These are phyloP conservation scores for Chenopodium berlandieri DNA, from an alignment of 148 eudicot species.

Conservation along the genomic window DNA sequence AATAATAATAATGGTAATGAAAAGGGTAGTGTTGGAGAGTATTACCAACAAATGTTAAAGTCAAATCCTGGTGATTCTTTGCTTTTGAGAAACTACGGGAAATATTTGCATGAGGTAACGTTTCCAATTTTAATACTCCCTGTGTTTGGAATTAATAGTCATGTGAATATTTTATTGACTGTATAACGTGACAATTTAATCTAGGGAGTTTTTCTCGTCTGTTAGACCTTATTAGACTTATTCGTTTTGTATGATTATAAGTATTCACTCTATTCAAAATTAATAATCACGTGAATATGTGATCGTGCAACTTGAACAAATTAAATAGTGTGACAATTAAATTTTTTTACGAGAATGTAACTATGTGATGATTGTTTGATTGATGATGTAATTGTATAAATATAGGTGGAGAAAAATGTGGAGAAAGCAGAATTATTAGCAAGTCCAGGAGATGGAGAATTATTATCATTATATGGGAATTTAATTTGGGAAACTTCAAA, in stretches of 20 bases:
- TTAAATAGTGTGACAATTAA: too few relatives aligned
- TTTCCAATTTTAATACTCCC: too few relatives aligned
- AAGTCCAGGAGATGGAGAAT: constrained; percentile 68
- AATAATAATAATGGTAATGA: constrained; percentile 21
- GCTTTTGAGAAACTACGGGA: constrained; percentile 67
- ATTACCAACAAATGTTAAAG: constrained; percentile 60
- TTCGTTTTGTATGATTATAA: too few relatives aligned
- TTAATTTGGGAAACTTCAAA: constrained; percentile 70
- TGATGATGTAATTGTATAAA: background rate
- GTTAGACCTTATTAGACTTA: too few relatives aligned
- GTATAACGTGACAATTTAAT: too few relatives aligned
- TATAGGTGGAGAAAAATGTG: constrained; percentile 58
- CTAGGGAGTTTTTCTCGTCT: too few relatives aligned
- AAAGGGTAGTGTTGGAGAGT: constrained; percentile 34
- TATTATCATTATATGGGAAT: constrained; percentile 58
- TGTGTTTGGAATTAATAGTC: too few relatives aligned
- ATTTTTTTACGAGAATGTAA: too few relatives aligned
- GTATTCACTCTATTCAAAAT: too few relatives aligned
- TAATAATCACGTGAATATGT: too few relatives aligned
- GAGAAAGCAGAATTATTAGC: constrained; percentile 74
- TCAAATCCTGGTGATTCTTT: constrained; percentile 55
- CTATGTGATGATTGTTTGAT: background rate
- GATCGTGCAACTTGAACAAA: too few relatives aligned
- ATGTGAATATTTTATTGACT: too few relatives aligned
- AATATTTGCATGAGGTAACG: constrained; percentile 72